Evolutionary conservation across 2,329 filamentous ascomycete genomes (phyloP).

Genomic region (Ophiostoma triangulosporum): DNA sequence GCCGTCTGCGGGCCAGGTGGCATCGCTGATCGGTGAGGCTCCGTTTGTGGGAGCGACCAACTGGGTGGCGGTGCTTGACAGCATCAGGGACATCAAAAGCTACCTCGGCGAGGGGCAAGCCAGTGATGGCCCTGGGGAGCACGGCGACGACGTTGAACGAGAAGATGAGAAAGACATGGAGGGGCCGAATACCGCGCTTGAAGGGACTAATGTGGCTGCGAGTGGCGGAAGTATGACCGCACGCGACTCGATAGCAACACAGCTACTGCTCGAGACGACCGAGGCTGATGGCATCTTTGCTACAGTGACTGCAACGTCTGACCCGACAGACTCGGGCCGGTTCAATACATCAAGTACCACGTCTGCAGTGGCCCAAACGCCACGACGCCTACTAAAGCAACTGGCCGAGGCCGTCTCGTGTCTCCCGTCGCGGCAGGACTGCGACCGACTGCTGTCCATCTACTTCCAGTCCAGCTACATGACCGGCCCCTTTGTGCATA

Average conservation of each 20-base stretch:
- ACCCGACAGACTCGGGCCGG: not conserved
- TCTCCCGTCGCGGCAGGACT: constrained; percentile 24
- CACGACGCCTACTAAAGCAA: constrained; percentile 15
- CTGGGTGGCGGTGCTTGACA: constrained; percentile 29
- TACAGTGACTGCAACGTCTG: constrained; percentile 9
- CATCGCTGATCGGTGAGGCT: constrained; percentile 6
- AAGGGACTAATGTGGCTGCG: not conserved
- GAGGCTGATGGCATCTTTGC: constrained; percentile 24
- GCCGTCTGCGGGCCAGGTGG: not conserved
- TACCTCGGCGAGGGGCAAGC: constrained; percentile 17
- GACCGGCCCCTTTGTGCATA: constrained; percentile 26
- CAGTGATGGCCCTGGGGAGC: not conserved
- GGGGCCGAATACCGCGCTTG: not conserved
- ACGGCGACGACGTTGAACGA: not conserved
- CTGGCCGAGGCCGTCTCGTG: constrained; percentile 21
- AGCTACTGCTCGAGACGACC: constrained; percentile 8
- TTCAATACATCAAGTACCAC: not conserved
- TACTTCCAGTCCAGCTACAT: constrained; percentile 29
- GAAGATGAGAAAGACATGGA: constrained; percentile 5
- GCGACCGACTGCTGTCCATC: constrained; percentile 23
- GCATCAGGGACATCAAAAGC: constrained; percentile 28
- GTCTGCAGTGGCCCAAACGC: not conserved
- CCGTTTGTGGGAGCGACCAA: constrained; percentile 26
- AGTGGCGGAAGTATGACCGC: not conserved
- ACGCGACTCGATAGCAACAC: not conserved